Base-by-base conservation (phyloP, 2,329 filamentous ascomycete species). In the Sporothrix curviconia region DNA sequence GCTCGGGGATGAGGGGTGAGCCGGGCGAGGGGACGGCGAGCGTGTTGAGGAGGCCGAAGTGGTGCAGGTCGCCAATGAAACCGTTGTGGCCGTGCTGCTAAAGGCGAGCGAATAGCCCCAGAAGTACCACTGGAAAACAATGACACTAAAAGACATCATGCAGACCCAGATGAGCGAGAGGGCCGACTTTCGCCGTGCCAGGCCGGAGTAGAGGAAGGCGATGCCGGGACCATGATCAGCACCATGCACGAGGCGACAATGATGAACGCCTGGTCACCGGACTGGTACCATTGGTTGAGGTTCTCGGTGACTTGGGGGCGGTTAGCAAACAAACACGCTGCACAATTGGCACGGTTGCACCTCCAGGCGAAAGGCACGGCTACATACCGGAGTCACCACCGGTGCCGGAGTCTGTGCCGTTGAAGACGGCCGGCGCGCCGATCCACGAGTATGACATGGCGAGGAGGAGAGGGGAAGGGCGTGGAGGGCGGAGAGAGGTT, bases 41-140 rank as follows among this genome's bases (percentile, higher is more conserved):
- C 2, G 90, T 90, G 68, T 91, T 89, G 78, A 83, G 86, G 66
- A 99, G 80, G 61, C 91, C 94, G 66, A 97, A 96, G 72, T 95
- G 89, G 65, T 85, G 81, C 57, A 99, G 76, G 71, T 97, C 84
- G 56, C 94, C 94, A 68, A 99, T 97, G 76, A 89, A 97, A 55
- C 89, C 87, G 74, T 89, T 96, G 83, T 90, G 4, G 86, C 89
- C 14, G 84, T 84, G 43, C 82, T 79, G 68, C 89, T 94, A 74
- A 97, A 96, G 54, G 92, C 92, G 61, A 99, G 79, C 14, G 92
- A 96, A 74, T 96, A 99, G 37, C 94, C 94, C 92, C 94, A 97
- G 73, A 99, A 96, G 69, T 96, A 97, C 94, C 94, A 99, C 76
- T 99, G 94, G 78, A 99, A 96, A 57, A 89, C 87, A 71, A 96